phyloP scores from a whole-genome alignment of 2,329 filamentous ascomycete species.

The Mycosphaerella arachidis region DNA sequence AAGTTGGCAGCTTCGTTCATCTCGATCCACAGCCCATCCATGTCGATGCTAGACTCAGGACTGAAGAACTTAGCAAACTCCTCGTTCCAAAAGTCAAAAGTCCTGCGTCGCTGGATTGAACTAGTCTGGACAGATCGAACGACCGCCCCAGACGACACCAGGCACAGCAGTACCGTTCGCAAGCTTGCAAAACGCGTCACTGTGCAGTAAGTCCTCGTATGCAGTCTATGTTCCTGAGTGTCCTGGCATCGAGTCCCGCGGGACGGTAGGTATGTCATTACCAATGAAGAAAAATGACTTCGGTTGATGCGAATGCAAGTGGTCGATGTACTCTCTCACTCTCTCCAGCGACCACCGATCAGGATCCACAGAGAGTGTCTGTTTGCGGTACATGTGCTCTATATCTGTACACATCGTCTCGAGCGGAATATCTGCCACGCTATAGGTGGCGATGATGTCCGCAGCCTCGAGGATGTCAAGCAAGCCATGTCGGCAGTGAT shows the following conservation, averaged over 20 bases:
- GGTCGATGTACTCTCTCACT: constrained; percentile 59
- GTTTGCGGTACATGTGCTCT: constrained; percentile 41
- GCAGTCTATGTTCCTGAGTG: constrained; percentile 33
- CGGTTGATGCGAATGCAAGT: constrained; percentile 45
- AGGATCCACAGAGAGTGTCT: constrained; percentile 62
- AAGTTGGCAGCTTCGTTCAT: constrained; percentile 61
- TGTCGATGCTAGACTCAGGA: constrained; percentile 60
- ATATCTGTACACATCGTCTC: constrained; percentile 67
- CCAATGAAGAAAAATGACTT: constrained; percentile 65
- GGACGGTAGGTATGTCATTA: constrained; percentile 46
- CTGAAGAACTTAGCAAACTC: constrained; percentile 65
- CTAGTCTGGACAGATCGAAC: constrained; percentile 56
- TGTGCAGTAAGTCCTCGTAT: constrained; percentile 58
- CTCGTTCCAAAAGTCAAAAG: constrained; percentile 70
- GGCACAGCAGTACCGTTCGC: constrained; percentile 53
- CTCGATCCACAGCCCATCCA: constrained; percentile 70
- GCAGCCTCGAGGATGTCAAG: constrained; percentile 60
- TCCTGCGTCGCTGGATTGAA: constrained; percentile 59
- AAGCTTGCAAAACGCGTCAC: constrained; percentile 55
- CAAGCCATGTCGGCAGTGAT: constrained; percentile 49
- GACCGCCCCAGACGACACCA: constrained; percentile 72
- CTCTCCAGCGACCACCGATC: constrained; percentile 57
- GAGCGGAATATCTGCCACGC: constrained; percentile 59
- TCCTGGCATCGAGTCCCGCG: too few relatives aligned
- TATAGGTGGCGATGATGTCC: constrained; percentile 64